Evolutionary conservation across 1,139 yeast species (phyloP), one percentile per base, ranked within the genome.

Genomic region (Kluyveromyces marxianus): DNA sequence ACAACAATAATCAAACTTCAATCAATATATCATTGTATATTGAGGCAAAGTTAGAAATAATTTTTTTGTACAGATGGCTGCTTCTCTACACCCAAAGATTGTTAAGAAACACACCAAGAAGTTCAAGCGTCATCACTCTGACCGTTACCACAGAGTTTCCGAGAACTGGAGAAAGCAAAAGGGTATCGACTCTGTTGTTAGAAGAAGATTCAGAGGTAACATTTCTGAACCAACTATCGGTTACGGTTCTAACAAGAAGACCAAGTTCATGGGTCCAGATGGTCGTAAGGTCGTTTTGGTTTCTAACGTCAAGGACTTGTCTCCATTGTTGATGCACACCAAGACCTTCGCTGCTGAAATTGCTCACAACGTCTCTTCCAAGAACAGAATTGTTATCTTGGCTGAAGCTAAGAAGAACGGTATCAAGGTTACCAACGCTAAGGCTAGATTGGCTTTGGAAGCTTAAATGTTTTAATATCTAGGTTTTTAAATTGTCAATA

Each of bases 111-210:
- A 89, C 87, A 75, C 90, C 74, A 86, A 86, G 82, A 85, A 85
- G 83, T 94, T 94, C 88, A 92, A 89, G 92, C 89, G 99, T 81
- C 97, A 92, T 76, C 98, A 94, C 82, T 89, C 97, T 75, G 99
- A 94, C 86, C 89, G 97, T 78, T 92, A 88, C 79, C 82, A 82
- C 82, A 90, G 98, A 77, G 97, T 92, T 65, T 78, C 89, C 69
- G 97, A 88, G 78, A 84, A 83, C 83, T 94, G 98, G 98, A 92
- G 99, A 88, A 92, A 92, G 81, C 98, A 94, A 80, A 92, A 90
- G 88, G 99, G 99, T 92, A 94, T 94, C 71, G 99, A 94, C 82
- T 90, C 97, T 67, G 83, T 90, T 79, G 97, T 90, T 74, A 90
- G 97, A 83, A 90, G 97, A 83, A 88, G 97, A 81, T 94, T 92